Base-by-base conservation (phyloP, 331 rosid species). In the Phaseolus coccineus region DNA sequence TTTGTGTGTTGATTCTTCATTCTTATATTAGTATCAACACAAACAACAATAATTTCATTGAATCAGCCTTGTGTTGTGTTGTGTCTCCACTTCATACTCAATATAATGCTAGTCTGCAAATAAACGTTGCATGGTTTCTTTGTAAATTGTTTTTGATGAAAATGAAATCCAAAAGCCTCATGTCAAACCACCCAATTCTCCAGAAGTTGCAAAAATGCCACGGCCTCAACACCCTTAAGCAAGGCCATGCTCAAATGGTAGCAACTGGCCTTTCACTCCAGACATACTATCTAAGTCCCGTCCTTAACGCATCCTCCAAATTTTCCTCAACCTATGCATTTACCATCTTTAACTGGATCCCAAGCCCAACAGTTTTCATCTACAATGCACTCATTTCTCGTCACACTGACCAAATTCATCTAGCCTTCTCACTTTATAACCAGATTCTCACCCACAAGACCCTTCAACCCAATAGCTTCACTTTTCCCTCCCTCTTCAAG, bases 401-500 rank as follows among this genome's bases (percentile, higher is more conserved):
- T 66, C 65, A 57, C 8, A 48, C 0, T 67, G 19, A n/a, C 42
- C 52, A 67, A 24, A 42, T 57, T 39, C 75, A 81, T 28, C 5
- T 81, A 81, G 88, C 83, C 1, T 81, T 85, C 61, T 68, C 78
- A 42, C 81, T 85, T 35, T 85, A 85, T 28, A 77, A 19, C 22
- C 48, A 50, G 7, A 81, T 85, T 52, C 78, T 85, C 53, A 4
- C 46, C 27, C 74, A 69, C 42, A 46, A 77, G 1, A 59, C 73
- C 48, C 46, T 72, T 3, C 79, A 78, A 68, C 88, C 88, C 73
- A 81, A 85, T 62, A 31, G 53, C 71, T 85, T 85, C 67, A 85
- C 88, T 78, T 85, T 85, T 4, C 88, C 88, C 4, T 85, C 88
- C 8, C 88, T 85, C 51, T 85, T 81, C 55, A 81, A 81, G 47